Conservation (phyloP, 23 red algal species). For the Gracilariopsis chorda region DNA sequence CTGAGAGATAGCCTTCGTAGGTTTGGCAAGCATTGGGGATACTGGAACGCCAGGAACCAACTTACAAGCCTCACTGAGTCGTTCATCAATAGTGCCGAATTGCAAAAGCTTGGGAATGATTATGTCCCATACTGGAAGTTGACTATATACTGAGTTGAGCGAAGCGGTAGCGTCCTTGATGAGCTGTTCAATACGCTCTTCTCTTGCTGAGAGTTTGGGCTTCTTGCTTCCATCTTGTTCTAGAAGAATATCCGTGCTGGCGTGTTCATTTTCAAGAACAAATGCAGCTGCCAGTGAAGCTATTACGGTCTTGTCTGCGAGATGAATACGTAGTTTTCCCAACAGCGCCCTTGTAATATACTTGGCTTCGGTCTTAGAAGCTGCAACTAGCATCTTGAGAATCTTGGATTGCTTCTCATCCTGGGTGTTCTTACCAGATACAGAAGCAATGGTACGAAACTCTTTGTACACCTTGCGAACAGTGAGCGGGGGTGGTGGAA, state of each 20-base stretch:
- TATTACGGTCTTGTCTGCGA: slow-evolving; percentile 93
- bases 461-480: slow-evolving; percentile 77
- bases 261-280: not conserved
- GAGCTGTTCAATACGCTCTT: slow-evolving; percentile 36
- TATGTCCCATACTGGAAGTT: slow-evolving; percentile 85
- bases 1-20: slow-evolving; percentile 77
- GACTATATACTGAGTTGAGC: slow-evolving; percentile 66
- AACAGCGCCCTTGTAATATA: slow-evolving; percentile 80
- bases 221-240: slow-evolving; percentile 46
- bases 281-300: slow-evolving; percentile 78
- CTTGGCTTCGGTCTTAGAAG: slow-evolving; percentile 82
- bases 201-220: not conserved
- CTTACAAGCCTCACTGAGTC: slow-evolving; percentile 63
- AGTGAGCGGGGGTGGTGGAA: slow-evolving; percentile 73
- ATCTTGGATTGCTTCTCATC: slow-evolving; percentile 60
- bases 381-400: slow-evolving; percentile 71
- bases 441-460: slow-evolving; percentile 60
- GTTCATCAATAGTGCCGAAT: slow-evolving; percentile 59
- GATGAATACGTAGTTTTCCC: slow-evolving; percentile 93
- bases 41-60: slow-evolving; percentile 91
- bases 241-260: slow-evolving; percentile 5
- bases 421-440: slow-evolving; percentile 66
- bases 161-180: slow-evolving; percentile 44
- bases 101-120: slow-evolving; percentile 74
- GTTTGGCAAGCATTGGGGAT: slow-evolving; percentile 96